Base-by-base conservation (phyloP, 768 basidiomycete species). In the Stropharia rugosoannulata region DNA sequence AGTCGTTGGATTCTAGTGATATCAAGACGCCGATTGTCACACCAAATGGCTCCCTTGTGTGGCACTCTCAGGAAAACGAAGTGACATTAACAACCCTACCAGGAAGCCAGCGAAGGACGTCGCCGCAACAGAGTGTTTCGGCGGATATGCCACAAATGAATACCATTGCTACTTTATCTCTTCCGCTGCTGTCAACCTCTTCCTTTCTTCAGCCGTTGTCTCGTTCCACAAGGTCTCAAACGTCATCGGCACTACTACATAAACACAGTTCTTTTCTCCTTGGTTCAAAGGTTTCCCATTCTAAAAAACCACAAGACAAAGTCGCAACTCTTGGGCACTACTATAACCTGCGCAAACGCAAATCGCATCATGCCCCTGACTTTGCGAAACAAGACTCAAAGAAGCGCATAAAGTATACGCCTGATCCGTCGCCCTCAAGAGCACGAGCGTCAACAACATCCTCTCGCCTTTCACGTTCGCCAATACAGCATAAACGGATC, bases 21-120 rank as follows among this genome's bases (percentile, higher is more conserved):
- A 67, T 84, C 52, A 71, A 76, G 42, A 82, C 85, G 0, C 84
- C 86, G 10, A 52, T 78, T 29, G 72, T 79, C 32, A 82, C 83
- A 7, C 83, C 83, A 3, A 79, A 80, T 51, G 80, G 81, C 36
- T 82, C 82, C n/a, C 63, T 78, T 12, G 74, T 75, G 51, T 80
- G 76, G 75, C 54, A 59, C 3, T 58, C 71, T 27, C 53, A 62
- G 18, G 66, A 73, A 56, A 65, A 63, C 9, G 72, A 67, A 58
- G 63, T 66, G 37, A 55, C 72, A 2, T 27, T 25, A 13, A 8
- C 19, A 19, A 12, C 44, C 18, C 18, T 13, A 12, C 19, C 18
- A 3, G 40, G 18, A 41, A 41, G 29, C 29, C 29, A 4, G 29
- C 9, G 5, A 10, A 43, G 16, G 22, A 18, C 16, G 22, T 43